These are phyloP conservation scores for Penicillium janthinellum DNA, from an alignment of 2,329 filamentous ascomycete genomes.

Conservation along the genomic window DNA sequence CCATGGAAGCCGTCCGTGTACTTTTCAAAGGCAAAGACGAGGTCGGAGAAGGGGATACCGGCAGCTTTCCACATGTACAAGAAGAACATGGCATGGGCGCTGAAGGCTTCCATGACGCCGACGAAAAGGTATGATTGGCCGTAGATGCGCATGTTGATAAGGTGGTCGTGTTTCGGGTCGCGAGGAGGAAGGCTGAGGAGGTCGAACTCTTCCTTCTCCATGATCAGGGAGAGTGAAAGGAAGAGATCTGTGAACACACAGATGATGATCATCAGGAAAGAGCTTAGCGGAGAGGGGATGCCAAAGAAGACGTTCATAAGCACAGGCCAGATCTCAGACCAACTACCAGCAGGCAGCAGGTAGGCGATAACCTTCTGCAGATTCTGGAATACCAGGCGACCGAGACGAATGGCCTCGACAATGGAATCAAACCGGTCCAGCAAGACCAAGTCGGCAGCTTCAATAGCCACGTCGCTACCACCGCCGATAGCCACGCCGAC, in stretches of 20 bases:
- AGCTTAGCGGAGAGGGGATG: constrained; percentile 53
- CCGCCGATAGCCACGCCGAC: constrained; percentile 40
- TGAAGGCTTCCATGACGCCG: constrained; percentile 55
- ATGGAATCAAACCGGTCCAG: constrained; percentile 41
- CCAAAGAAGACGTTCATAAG: constrained; percentile 60
- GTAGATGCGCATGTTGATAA: constrained; percentile 57
- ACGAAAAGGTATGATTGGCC: constrained; percentile 56
- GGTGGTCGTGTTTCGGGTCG: constrained; percentile 53
- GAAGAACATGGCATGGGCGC: constrained; percentile 58
- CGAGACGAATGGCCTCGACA: constrained; percentile 35
- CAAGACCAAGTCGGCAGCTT: constrained; percentile 43
- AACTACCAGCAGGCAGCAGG: constrained; percentile 56
- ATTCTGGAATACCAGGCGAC: constrained; percentile 40
- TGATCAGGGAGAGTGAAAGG: constrained; percentile 54
- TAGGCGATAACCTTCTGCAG: constrained; percentile 44
- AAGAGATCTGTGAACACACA: constrained; percentile 60
- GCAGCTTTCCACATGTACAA: constrained; percentile 54
- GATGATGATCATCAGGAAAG: constrained; percentile 62
- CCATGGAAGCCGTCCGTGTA: constrained; percentile 55
- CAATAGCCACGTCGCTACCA: constrained; percentile 45
- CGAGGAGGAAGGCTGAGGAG: constrained; percentile 55
- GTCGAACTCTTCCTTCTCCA: constrained; percentile 60
- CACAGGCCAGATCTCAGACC: constrained; percentile 61
- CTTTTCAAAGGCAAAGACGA: constrained; percentile 55
- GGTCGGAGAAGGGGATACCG: constrained; percentile 50